A percentile compares a stretch with the other conserved stretches of the same genome.
Evolutionary conservation across 495 filamentous ascomycete genomes (phyloP).

Genomic region (Xylaria curta): DNA sequence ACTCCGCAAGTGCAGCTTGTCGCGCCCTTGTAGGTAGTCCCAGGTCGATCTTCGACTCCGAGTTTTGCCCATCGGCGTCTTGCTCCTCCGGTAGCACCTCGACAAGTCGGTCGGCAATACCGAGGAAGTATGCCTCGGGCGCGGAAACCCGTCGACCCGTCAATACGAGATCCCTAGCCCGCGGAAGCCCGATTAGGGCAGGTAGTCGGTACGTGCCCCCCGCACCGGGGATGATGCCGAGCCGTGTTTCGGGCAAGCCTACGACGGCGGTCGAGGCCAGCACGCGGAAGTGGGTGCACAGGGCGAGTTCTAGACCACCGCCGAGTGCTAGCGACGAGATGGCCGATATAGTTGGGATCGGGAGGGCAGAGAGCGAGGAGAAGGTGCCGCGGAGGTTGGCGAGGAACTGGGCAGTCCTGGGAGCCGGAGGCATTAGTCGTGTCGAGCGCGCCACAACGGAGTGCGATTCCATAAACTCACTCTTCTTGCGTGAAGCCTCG

Average conservation of each 20-base stretch:
- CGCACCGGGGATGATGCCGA: slow-evolving; percentile 93
- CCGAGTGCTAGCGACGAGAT: slow-evolving; percentile 83
- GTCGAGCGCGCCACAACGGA: slow-evolving; percentile 35
- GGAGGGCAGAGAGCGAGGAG: slow-evolving; percentile 67
- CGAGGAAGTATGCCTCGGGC: slow-evolving; percentile 81
- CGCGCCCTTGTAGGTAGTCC: slow-evolving; percentile 56
- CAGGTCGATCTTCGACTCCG: slow-evolving; percentile 43
- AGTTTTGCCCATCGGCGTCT: slow-evolving; percentile 43
- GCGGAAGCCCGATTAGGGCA: slow-evolving; percentile 70
- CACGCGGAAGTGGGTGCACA: slow-evolving; percentile 85
- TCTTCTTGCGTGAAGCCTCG: slow-evolving; percentile 73
- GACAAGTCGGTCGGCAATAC: slow-evolving; percentile 82
- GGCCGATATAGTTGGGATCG: slow-evolving; percentile 87
- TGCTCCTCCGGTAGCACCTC: slow-evolving; percentile 65
- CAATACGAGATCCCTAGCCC: slow-evolving; percentile 83
- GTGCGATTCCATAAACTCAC: slow-evolving; percentile 41
- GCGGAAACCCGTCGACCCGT: slow-evolving; percentile 83
- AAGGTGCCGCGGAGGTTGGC: slow-evolving; percentile 74
- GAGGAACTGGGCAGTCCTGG: slow-evolving; percentile 78
- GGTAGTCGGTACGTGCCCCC: slow-evolving; percentile 90
- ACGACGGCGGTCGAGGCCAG: slow-evolving; percentile 74
- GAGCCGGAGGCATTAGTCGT: slow-evolving; percentile 5
- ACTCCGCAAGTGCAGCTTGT: slow-evolving; percentile 70
- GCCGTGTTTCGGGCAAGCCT: slow-evolving; percentile 85
- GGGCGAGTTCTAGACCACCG: slow-evolving; percentile 88